These are phyloP conservation scores for Pleurotus sapidus DNA, from an alignment of 768 basidiomycete genomes.

Conservation along the genomic window DNA sequence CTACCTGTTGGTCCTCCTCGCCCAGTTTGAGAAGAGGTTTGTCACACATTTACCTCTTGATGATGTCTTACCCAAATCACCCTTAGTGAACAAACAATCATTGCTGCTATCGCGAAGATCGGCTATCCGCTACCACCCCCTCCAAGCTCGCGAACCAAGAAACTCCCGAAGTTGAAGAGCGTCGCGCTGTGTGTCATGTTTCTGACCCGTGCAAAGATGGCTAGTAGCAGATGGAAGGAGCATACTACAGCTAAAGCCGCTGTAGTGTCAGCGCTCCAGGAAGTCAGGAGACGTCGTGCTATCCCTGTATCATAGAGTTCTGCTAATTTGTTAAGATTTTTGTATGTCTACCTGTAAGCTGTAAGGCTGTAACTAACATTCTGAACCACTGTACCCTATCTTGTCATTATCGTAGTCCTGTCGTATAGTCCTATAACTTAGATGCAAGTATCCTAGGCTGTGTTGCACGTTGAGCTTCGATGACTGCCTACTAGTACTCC, in stretches of 20 bases:
- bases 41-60: constrained; percentile 14
- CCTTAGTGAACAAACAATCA: constrained; percentile 63
- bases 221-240: constrained; percentile 62
- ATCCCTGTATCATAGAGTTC: background rate
- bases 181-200: constrained; percentile 61
- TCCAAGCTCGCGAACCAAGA: constrained; percentile 30
- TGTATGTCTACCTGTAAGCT: too few species aligned
- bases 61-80: constrained; percentile 6
- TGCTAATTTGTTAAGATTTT: too few species aligned
- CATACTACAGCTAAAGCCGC: constrained; percentile 60
- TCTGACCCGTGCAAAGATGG: constrained; percentile 58
- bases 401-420: too few species aligned
- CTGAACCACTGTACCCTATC: too few species aligned
- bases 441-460: too few species aligned
- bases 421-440: too few species aligned
- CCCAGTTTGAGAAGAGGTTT: constrained; percentile 70
- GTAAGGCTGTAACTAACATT: too few species aligned
- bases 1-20: constrained; percentile 76
- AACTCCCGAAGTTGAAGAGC: constrained; percentile 51
- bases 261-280: constrained; percentile 63
- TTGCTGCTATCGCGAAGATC: constrained; percentile 72
- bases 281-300: constrained; percentile 57
- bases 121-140: constrained; percentile 54
- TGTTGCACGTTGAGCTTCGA: too few species aligned
- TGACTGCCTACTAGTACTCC: too few species aligned